These are phyloP conservation scores for Metschnikowia dekortorum DNA, from an alignment of 805 yeast genomes.

Conservation along the genomic window DNA sequence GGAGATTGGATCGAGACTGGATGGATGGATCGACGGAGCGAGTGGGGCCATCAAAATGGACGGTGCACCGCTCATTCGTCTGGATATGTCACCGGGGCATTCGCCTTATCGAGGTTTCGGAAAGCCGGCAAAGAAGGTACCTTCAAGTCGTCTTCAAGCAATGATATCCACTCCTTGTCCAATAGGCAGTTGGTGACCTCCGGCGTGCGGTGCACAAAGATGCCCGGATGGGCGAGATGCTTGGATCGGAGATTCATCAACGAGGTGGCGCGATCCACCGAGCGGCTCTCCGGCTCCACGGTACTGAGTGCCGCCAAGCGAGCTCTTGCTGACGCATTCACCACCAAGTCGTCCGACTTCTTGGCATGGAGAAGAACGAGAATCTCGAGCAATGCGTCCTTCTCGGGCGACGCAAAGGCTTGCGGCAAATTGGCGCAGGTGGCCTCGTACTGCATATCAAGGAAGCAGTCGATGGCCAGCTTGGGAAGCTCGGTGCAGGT, in stretches of 20 bases:
- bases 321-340: conserved; percentile 22
- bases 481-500: conserved; percentile 46
- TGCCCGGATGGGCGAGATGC: conserved; percentile 35
- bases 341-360: conserved; percentile 23
- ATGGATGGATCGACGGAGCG: too few species aligned
- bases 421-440: conserved; percentile 20
- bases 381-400: conserved; percentile 13
- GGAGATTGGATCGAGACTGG: too few species aligned
- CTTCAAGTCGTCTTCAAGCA: conserved; percentile 16
- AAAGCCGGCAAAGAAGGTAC: conserved; percentile 49
- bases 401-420: conserved; percentile 12
- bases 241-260: conserved; percentile 15
- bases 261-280: conserved; percentile 18
- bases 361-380: conserved; percentile 19
- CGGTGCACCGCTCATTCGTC: conserved; percentile 13
- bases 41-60: too few species aligned
- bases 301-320: conserved; percentile 22
- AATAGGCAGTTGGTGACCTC: conserved; percentile 29
- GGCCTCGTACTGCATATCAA: conserved; percentile 23
- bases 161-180: conserved; percentile 18
- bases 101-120: conserved; percentile 62
- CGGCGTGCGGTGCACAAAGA: conserved; percentile 29
- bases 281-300: conserved; percentile 8
- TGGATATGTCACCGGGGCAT: conserved; percentile 39
- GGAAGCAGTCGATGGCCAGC: conserved; percentile 40